phyloP scores from a whole-genome alignment of 495 filamentous ascomycete species.

The Penicillium atrosanguineum region DNA sequence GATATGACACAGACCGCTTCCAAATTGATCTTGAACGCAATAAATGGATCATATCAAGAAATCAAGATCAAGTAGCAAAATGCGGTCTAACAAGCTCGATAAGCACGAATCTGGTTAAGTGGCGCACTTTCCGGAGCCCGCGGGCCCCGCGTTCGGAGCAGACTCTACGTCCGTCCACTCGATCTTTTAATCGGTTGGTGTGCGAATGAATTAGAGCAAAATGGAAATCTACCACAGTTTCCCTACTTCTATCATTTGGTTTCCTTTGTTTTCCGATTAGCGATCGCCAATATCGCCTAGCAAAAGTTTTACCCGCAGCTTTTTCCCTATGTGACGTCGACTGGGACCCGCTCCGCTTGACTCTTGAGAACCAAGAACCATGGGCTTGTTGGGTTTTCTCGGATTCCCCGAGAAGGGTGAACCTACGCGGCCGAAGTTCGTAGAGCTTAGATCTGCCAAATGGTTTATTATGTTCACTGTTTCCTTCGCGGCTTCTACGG shows the following conservation, averaged over 20 bases:
- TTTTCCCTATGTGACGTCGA: constrained; percentile 2
- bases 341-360: constrained; percentile 2
- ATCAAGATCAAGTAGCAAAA: neutral
- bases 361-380: neutral
- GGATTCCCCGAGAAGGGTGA: constrained; percentile 1
- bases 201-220: neutral
- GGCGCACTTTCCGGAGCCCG: constrained; percentile 12
- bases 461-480: constrained; percentile 30
- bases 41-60: neutral
- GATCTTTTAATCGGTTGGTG: neutral
- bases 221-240: no score
- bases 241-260: no score
- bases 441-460: constrained; percentile 26
- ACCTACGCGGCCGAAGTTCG: constrained; percentile 18
- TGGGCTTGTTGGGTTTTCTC: constrained; percentile 8
- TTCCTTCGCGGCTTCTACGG: constrained; percentile 24
- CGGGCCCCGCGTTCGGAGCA: constrained; percentile 15
- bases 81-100: neutral
- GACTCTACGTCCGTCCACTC: neutral
- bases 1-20: neutral
- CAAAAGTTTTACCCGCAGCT: neutral
- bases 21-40: neutral
- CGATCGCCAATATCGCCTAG: neutral
- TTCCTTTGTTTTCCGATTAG: no score
- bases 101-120: neutral